A percentile compares a stretch with the other conserved stretches of the same genome.
phyloP scores from a whole-genome alignment of 1,284 basidiomycete species.

The Retiboletus fuscus region DNA sequence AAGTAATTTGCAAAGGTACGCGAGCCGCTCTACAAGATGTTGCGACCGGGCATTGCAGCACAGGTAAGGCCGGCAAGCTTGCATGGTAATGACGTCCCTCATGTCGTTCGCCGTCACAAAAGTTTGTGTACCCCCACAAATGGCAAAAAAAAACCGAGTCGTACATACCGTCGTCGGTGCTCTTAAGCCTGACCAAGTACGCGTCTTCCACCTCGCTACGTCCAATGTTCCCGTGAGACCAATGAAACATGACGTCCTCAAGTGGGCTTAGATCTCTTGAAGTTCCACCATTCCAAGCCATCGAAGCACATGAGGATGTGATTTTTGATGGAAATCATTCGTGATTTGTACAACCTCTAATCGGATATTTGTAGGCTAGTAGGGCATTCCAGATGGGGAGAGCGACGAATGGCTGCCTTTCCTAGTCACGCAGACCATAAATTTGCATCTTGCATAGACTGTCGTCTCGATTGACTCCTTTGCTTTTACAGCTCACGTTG shows the following conservation, averaged over 20 bases:
- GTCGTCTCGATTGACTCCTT: too few relatives aligned
- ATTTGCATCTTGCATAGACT: conserved; percentile 28
- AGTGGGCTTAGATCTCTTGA: conserved; percentile 52
- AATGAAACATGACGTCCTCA: conserved; percentile 57
- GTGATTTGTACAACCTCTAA: conserved; percentile 8
- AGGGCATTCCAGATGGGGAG: conserved; percentile 10
- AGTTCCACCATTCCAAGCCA: background rate
- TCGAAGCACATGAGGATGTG: conserved; percentile 19
- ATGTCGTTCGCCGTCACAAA: conserved; percentile 8
- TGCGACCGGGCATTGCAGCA: conserved; percentile 79
- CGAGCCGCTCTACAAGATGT: conserved; percentile 74
- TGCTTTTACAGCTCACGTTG: too few relatives aligned
- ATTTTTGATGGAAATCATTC: conserved; percentile 25
- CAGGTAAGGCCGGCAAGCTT: conserved; percentile 49
- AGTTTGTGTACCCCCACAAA: conserved; percentile 71
- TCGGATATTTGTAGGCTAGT: conserved; percentile 24
- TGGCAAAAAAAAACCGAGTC: conserved; percentile 71
- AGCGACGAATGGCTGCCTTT: conserved; percentile 16
- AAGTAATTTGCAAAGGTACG: conserved; percentile 74
- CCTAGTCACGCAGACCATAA: conserved; percentile 20
- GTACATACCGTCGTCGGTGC: conserved; percentile 79
- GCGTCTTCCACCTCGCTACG: conserved; percentile 73
- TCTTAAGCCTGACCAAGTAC: conserved; percentile 70
- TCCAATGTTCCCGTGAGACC: conserved; percentile 68
- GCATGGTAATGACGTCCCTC: conserved; percentile 6